Base-by-base conservation (phyloP, 148 eudicot species). In the Cornus florida region DNA sequence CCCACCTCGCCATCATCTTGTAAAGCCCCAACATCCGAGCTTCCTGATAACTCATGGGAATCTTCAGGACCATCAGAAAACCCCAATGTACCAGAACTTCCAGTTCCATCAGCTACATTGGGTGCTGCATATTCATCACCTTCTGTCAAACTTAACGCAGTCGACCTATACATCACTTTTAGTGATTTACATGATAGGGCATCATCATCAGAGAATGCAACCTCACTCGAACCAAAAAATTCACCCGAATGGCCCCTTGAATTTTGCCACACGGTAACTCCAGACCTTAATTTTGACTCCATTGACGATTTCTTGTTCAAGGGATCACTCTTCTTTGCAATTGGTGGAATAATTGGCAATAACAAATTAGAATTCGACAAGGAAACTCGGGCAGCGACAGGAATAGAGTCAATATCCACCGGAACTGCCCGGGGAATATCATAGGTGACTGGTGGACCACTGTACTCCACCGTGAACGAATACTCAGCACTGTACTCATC, bases 391-490 rank as follows among this genome's bases (percentile, higher is more conserved):
- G 86, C 75, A 72, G 90, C 91, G 14, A 80, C 73, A 6, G 93
- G 95, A 73, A 94, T 87, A 62, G 73, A 74, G 68, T 75, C 73
- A 69, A 91, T 41, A 81, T 95, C 87, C 32, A 95, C 78, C 35
- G 97, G 98, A 33, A 84, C 80, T 31, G 73, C 93, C 77, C 71
- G 78, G 6, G 97, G 98, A 79, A 84, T 75, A 70, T 75, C 80
- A 72, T 84, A 82, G 59, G 70, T 78, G 17, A 93, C 79, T 59
- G 92, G 93, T 22, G 97, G 92, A 4, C 98, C 98, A 20, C 82
- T 86, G 82, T 95, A 93, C 86, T 89, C 97, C 60, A 82, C 6
- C 3, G 98, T 97, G 80, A 93, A 89, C 14, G 98, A 93, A 77
- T 88, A 84, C 74, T 95, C 97, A 53, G 84, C 74, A 41, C 72